Conservation (phyloP, 2,329 filamentous ascomycete genomes). For the Aureobasidium sp. region DNA sequence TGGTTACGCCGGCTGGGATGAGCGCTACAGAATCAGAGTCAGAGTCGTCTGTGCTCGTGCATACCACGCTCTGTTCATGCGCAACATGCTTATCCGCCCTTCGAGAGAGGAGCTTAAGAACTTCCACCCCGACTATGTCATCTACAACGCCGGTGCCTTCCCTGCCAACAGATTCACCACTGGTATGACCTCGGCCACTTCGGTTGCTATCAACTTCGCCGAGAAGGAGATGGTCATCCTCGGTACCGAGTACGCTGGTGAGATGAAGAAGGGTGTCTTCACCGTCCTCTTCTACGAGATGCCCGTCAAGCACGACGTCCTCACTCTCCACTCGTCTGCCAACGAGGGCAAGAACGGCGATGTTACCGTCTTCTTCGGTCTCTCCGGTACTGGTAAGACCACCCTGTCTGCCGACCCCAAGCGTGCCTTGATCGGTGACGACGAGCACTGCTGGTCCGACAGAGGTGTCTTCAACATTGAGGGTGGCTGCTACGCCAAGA, state of each 20-base stretch:
- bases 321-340: slow-evolving; percentile 96
- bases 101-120: slow-evolving; percentile 83
- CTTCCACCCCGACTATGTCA: slow-evolving; percentile 99
- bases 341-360: slow-evolving; percentile 94
- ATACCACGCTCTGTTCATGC: slow-evolving; percentile 99
- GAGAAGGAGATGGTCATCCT: slow-evolving; percentile 99
- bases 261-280: slow-evolving; percentile 97
- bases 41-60: slow-evolving; percentile 97
- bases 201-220: slow-evolving; percentile 96
- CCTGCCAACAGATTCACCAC: slow-evolving; percentile 96
- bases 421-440: slow-evolving; percentile 91
- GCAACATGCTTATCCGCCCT: slow-evolving; percentile 99
- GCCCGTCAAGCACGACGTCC: slow-evolving; percentile 98
- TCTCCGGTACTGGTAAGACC: slow-evolving; percentile 98
- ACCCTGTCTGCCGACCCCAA: slow-evolving; percentile 95
- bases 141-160: slow-evolving; percentile 99
- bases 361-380: slow-evolving; percentile 98
- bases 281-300: slow-evolving; percentile 99
- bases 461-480: slow-evolving; percentile 98
- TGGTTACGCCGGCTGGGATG: slow-evolving; percentile 66
- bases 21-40: slow-evolving; percentile 95
- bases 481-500: slow-evolving; percentile 99
- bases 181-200: slow-evolving; percentile 97
- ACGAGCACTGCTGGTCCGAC: slow-evolving; percentile 99
- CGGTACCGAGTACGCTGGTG: slow-evolving; percentile 94